Percentiles rank a stretch among this genome's conserved stretches.
Conservation (phyloP, 2,329 filamentous ascomycete genomes). For the Claviceps spartinae region DNA sequence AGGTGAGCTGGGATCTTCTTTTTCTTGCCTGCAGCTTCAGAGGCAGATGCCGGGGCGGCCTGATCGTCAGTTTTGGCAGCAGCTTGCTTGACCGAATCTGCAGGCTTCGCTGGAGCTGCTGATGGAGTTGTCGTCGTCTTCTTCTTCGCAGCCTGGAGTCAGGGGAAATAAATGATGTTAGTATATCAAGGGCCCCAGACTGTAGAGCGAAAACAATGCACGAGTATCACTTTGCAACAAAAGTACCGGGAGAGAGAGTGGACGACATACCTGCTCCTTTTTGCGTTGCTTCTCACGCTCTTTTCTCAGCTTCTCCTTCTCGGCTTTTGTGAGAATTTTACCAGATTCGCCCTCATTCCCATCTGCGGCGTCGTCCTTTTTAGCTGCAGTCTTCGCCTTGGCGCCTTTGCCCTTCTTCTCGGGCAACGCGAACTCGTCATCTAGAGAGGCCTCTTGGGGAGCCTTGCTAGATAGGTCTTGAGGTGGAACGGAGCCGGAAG, state of each 20-base stretch:
- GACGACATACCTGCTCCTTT: slow-evolving; percentile 68
- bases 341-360: slow-evolving; percentile 43
- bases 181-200: background rate
- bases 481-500: slow-evolving; percentile 19
- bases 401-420: slow-evolving; percentile 60
- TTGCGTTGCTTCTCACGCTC: slow-evolving; percentile 97
- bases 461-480: slow-evolving; percentile 46
- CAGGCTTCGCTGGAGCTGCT: slow-evolving; percentile 21
- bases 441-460: slow-evolving; percentile 66
- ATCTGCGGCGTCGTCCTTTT: slow-evolving; percentile 35
- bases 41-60: slow-evolving; percentile 29
- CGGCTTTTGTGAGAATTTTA: slow-evolving; percentile 83
- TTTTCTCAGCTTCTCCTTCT: slow-evolving; percentile 97
- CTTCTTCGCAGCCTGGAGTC: slow-evolving; percentile 60
- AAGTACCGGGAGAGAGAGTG: background rate
- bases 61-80: slow-evolving; percentile 29
- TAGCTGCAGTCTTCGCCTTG: slow-evolving; percentile 29
- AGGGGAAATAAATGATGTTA: background rate
- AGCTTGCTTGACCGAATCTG: slow-evolving; percentile 20
- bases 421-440: slow-evolving; percentile 74
- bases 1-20: slow-evolving; percentile 79
- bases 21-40: slow-evolving; percentile 52
- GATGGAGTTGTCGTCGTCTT: slow-evolving; percentile 36
- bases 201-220: background rate
- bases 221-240: background rate